Conservation (phyloP, 2,329 filamentous ascomycete genomes). For the Monosporascus sp. region DNA sequence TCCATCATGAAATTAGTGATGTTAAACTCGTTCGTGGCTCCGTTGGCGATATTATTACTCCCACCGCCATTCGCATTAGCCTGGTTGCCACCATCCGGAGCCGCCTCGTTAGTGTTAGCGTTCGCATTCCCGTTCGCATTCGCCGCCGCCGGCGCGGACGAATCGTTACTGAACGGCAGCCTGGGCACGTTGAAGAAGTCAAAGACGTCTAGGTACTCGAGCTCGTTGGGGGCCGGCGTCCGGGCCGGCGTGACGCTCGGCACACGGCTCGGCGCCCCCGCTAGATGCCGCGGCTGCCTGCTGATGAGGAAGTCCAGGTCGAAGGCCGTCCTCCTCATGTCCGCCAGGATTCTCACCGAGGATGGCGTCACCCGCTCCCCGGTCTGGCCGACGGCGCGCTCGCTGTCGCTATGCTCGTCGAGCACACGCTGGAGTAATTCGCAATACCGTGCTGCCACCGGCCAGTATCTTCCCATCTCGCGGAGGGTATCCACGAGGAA, state of each 20-base stretch:
- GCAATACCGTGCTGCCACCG: conserved; percentile 78
- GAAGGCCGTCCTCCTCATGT: conserved; percentile 87
- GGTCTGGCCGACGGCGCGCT: conserved; percentile 45
- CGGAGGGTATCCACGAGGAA: conserved; percentile 78
- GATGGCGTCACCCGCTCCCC: conserved; percentile 73
- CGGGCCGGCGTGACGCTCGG: conserved; percentile 55
- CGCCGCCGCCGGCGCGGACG: conserved; percentile 15
- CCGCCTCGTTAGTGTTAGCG: neutral
- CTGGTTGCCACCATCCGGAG: no score
- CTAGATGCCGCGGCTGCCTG: conserved; percentile 59
- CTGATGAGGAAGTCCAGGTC: conserved; percentile 88
- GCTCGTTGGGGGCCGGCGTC: conserved; percentile 71
- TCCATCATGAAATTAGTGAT: conserved; percentile 76
- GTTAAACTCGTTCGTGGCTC: conserved; percentile 59
- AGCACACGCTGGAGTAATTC: conserved; percentile 75
- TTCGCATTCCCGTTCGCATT: conserved; percentile 10
- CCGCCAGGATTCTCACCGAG: conserved; percentile 79
- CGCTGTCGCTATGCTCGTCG: conserved; percentile 77
- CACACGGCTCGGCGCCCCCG: conserved; percentile 37
- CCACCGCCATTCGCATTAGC: conserved; percentile 10
- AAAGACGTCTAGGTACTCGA: conserved; percentile 89
- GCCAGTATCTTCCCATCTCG: conserved; percentile 79
- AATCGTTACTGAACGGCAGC: conserved; percentile 47
- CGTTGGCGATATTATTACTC: conserved; percentile 22
- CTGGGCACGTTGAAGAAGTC: conserved; percentile 91